A percentile compares a stretch with the other conserved stretches of the same genome.
phyloP scores from a whole-genome alignment of 129 eudicot species.

The Calendula officinalis region DNA sequence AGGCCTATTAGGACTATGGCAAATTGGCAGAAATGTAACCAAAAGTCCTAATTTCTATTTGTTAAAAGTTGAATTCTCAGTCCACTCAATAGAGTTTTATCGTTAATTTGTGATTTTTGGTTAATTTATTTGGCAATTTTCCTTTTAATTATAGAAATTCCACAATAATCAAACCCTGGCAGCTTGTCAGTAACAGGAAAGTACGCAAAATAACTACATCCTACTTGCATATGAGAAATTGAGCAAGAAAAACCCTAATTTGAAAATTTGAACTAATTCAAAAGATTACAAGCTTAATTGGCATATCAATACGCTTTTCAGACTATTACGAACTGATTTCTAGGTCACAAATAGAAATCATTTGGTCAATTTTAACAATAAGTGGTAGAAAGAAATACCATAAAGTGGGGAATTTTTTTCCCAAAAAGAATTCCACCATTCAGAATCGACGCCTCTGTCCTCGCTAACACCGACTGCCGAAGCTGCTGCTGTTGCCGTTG shows the following conservation, averaged over 20 bases:
- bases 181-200: not conserved
- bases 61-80: too few relatives aligned
- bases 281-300: not conserved
- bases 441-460: constrained; percentile 64
- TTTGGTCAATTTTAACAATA: not conserved
- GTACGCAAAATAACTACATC: not conserved
- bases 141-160: not conserved
- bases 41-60: too few relatives aligned
- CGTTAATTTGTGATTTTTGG: not conserved
- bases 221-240: not conserved
- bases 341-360: not conserved
- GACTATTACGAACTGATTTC: constrained; percentile 9
- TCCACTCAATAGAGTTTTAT: too few relatives aligned
- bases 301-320: not conserved
- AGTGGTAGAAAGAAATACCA: constrained; percentile 30
- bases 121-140: not conserved
- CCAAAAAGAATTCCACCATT: constrained; percentile 94
- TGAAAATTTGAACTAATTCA: not conserved
- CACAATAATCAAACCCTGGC: not conserved
- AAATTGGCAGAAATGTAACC: too few relatives aligned
- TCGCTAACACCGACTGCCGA: constrained; percentile 39
- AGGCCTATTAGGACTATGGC: too few relatives aligned
- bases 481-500: constrained; percentile 20
- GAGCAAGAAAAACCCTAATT: constrained; percentile 7
- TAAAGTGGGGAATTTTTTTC: constrained; percentile 55